phyloP scores from a whole-genome alignment of 108 stramenopile genomes.

The Cyclotella choctawhatcheeana region DNA sequence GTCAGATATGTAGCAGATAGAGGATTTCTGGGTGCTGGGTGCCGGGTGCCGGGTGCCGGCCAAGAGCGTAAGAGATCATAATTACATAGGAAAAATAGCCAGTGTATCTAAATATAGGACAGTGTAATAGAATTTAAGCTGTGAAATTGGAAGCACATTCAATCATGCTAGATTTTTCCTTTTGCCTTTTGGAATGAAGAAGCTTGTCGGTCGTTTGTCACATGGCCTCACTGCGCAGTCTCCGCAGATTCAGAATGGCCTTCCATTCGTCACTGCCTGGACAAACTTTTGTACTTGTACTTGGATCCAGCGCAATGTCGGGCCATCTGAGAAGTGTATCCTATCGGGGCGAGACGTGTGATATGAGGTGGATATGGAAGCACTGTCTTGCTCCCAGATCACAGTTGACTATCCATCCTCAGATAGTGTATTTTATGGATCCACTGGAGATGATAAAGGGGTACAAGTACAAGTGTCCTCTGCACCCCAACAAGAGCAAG shows the following conservation, averaged over 20 bases:
- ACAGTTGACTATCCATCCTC: not conserved
- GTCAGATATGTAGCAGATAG: too few relatives aligned
- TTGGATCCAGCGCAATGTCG: not conserved
- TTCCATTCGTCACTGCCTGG: not conserved
- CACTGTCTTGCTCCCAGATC: slow-evolving; percentile 1
- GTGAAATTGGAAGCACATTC: too few relatives aligned
- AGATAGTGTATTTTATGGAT: slow-evolving; percentile 9
- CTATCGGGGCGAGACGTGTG: slow-evolving; percentile 8
- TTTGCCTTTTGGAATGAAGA: not conserved
- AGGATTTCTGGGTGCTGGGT: too few relatives aligned
- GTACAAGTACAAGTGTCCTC: not conserved
- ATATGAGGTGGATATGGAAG: slow-evolving; percentile 14
- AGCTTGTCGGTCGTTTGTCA: too few relatives aligned
- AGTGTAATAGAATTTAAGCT: too few relatives aligned
- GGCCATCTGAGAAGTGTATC: slow-evolving; percentile 18
- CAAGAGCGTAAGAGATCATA: too few relatives aligned
- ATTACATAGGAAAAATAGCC: too few relatives aligned
- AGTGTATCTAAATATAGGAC: too few relatives aligned
- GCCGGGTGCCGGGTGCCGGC: too few relatives aligned
- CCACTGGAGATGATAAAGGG: slow-evolving; percentile 4
- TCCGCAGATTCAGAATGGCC: not conserved
- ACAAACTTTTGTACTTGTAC: not conserved
- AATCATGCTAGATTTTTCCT: too few relatives aligned
- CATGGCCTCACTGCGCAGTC: not conserved
- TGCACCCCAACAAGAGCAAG: not conserved